A percentile compares a stretch with the other conserved stretches of the same genome.
These are phyloP conservation scores for Jaapia argillacea DNA, from an alignment of 768 basidiomycete species.

Conservation along the genomic window DNA sequence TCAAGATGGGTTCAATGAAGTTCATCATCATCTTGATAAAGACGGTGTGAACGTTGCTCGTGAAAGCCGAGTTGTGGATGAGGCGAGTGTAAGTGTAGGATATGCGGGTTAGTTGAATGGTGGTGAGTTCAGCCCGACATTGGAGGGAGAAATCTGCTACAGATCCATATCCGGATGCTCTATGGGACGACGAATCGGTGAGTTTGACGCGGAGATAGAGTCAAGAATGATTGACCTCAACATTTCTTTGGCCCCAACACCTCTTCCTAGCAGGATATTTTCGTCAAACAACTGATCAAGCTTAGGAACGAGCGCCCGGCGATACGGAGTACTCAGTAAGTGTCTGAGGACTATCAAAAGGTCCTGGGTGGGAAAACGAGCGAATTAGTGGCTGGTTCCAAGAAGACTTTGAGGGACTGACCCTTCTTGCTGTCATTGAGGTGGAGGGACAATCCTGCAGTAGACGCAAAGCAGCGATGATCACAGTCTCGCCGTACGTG, in stretches of 20 bases:
- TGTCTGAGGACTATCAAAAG: conserved; percentile 89
- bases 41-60: conserved; percentile 75
- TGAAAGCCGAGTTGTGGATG: conserved; percentile 80
- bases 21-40: conserved; percentile 91
- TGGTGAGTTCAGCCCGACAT: conserved; percentile 70
- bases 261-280: conserved; percentile 76
- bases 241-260: conserved; percentile 77
- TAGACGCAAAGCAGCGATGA: conserved; percentile 73
- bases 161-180: conserved; percentile 75
- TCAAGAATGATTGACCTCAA: conserved; percentile 44
- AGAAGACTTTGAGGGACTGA: conserved; percentile 19
- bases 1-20: conserved; percentile 71
- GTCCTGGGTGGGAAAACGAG: conserved; percentile 42
- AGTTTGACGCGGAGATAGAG: conserved; percentile 4
- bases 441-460: conserved; percentile 90
- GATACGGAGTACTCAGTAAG: conserved; percentile 62
- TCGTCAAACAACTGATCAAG: conserved; percentile 90
- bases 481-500: conserved; percentile 70
- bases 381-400: background rate
- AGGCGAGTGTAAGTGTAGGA: conserved; percentile 80
- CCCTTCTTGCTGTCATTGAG: conserved; percentile 75
- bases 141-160: conserved; percentile 93
- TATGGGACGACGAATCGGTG: conserved; percentile 16
- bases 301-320: conserved; percentile 68
- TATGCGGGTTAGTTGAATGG: conserved; percentile 65